A percentile compares a stretch with the other conserved stretches of the same genome.
phyloP scores from a whole-genome alignment of 768 basidiomycete species.

The Clavulina sp. region DNA sequence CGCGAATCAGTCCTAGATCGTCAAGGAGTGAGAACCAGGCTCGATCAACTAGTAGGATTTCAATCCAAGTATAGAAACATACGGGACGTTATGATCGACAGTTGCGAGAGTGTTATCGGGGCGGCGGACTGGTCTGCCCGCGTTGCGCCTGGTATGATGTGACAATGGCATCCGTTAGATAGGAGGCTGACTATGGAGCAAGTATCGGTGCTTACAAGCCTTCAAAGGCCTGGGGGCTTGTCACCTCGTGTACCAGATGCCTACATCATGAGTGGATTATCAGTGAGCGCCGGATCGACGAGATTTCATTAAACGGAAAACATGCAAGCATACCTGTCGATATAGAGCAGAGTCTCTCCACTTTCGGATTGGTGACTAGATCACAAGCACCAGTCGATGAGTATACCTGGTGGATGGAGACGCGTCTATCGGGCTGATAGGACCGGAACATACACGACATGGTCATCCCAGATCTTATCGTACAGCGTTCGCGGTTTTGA shows the following conservation, averaged over 20 bases:
- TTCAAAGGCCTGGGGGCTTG: constrained; percentile 86
- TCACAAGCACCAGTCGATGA: constrained; percentile 2
- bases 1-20: constrained; percentile 58
- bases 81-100: constrained; percentile 80
- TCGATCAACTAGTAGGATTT: neutral
- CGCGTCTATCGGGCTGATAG: neutral
- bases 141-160: constrained; percentile 35
- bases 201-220: constrained; percentile 38
- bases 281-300: neutral
- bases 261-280: constrained; percentile 16
- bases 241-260: constrained; percentile 74
- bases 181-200: constrained; percentile 1
- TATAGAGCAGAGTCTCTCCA: constrained; percentile 68
- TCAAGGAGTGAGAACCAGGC: neutral
- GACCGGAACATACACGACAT: constrained; percentile 64
- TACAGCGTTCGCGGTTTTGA: constrained; percentile 71
- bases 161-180: constrained; percentile 11
- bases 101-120: constrained; percentile 83
- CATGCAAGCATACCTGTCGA: constrained; percentile 40
- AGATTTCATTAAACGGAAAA: neutral
- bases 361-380: constrained; percentile 54
- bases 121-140: constrained; percentile 58
- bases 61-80: constrained; percentile 19
- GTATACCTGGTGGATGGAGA: neutral
- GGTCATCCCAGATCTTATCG: constrained; percentile 97